Evolutionary conservation across 1,284 basidiomycete species (phyloP).

Genomic region (Heterobasidion parviporum): DNA sequence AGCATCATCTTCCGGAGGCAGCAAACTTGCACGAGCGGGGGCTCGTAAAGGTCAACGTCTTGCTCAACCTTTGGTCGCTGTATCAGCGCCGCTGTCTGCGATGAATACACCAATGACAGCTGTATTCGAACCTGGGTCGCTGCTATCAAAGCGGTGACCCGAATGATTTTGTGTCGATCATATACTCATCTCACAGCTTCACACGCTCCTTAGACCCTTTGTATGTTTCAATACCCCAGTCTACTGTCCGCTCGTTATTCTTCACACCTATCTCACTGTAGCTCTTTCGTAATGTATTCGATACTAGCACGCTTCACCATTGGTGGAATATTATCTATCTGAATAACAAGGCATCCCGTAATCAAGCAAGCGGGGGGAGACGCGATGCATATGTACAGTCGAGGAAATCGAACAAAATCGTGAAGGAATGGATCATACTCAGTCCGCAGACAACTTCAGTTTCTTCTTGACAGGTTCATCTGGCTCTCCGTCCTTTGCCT

Average conservation of each 20-base stretch:
- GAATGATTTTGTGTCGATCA: background rate
- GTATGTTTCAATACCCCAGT: background rate
- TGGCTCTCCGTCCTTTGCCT: constrained; percentile 32
- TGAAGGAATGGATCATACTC: background rate
- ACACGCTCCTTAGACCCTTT: background rate
- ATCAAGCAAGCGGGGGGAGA: background rate
- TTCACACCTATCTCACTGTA: background rate
- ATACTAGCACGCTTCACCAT: background rate
- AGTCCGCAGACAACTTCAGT: constrained; percentile 33
- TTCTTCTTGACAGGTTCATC: constrained; percentile 69
- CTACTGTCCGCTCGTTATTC: background rate
- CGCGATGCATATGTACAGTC: background rate
- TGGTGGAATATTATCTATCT: background rate
- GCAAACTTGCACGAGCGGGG: constrained; percentile 32
- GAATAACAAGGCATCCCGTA: background rate
- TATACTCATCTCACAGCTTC: background rate
- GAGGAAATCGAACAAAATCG: no score
- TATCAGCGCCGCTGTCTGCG: constrained; percentile 11
- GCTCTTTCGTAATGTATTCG: background rate
- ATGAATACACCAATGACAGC: constrained; percentile 20
- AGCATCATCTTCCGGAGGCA: constrained; percentile 14
- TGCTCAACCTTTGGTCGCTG: constrained; percentile 33
- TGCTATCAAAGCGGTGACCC: constrained; percentile 41
- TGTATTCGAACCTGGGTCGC: constrained; percentile 62
- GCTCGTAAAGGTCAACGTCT: constrained; percentile 34